Evolutionary conservation across 352 stramenopile species (phyloP).

Genomic region (Thalassiosira mediterranea): DNA sequence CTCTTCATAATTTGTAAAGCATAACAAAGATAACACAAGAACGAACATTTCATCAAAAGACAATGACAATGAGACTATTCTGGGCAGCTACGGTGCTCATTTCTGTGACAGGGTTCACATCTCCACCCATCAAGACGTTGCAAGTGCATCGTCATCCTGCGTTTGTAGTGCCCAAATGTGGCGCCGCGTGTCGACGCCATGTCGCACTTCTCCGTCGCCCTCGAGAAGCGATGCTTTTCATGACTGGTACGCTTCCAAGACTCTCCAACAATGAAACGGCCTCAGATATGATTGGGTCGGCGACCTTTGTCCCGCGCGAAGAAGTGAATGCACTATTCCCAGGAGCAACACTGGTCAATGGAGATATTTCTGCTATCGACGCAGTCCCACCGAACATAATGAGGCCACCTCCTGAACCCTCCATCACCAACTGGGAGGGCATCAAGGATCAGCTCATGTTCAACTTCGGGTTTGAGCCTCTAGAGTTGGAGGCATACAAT

Average conservation of each 20-base stretch:
- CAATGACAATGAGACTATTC: slow-evolving; percentile 28
- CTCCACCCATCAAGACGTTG: background rate
- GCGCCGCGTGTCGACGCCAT: background rate
- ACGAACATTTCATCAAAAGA: slow-evolving; percentile 7
- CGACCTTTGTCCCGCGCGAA: slow-evolving; percentile 6
- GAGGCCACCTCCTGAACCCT: slow-evolving; percentile 28
- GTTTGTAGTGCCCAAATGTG: slow-evolving; percentile 6
- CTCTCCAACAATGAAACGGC: slow-evolving; percentile 19
- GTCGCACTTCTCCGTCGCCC: background rate
- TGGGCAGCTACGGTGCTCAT: slow-evolving; percentile 13
- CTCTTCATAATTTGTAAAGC: slow-evolving; percentile 4
- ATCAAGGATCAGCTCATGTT: slow-evolving; percentile 56
- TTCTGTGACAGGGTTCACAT: slow-evolving; percentile 12
- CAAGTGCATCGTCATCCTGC: slow-evolving; percentile 6
- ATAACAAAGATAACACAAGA: background rate
- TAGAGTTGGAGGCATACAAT: slow-evolving; percentile 69
- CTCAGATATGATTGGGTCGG: slow-evolving; percentile 8
- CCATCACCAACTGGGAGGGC: slow-evolving; percentile 24
- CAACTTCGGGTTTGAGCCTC: slow-evolving; percentile 74
- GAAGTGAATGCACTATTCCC: slow-evolving; percentile 31
- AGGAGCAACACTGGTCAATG: slow-evolving; percentile 15
- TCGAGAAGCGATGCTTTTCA: background rate
- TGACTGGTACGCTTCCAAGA: background rate
- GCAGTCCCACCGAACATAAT: slow-evolving; percentile 20
- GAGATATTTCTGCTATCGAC: background rate